These are phyloP conservation scores for Cladorrhinum sp. DNA, from an alignment of 2,329 filamentous ascomycete genomes.

Conservation along the genomic window DNA sequence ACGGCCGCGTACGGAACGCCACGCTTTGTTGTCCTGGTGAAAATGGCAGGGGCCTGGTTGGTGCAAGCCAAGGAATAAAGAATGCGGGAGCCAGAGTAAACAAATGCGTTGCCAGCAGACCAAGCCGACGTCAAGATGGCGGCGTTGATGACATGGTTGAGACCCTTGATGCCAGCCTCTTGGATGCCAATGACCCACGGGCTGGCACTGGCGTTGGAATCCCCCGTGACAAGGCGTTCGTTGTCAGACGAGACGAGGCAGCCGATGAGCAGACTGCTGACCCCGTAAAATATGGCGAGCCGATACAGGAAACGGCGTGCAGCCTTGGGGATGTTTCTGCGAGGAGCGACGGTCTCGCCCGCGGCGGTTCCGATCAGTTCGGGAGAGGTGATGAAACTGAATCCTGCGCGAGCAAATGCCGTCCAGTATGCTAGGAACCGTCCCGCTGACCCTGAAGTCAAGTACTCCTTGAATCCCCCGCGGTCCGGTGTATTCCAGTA, in stretches of 20 bases:
- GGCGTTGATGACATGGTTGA: constrained; percentile 66
- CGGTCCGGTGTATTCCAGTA: constrained; percentile 45
- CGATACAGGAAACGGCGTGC: constrained; percentile 60
- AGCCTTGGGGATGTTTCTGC: constrained; percentile 64
- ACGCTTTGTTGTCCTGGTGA: constrained; percentile 56
- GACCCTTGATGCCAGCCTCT: constrained; percentile 57
- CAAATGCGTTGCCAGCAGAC: constrained; percentile 59
- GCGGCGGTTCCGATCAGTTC: constrained; percentile 61
- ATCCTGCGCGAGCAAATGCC: constrained; percentile 55
- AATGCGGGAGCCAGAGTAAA: constrained; percentile 67
- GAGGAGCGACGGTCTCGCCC: constrained; percentile 62
- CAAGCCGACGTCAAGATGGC: constrained; percentile 65
- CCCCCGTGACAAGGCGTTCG: constrained; percentile 49
- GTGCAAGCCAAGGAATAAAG: constrained; percentile 66
- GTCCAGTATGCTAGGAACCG: constrained; percentile 59
- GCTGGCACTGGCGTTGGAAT: constrained; percentile 57
- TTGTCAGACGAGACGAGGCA: constrained; percentile 65
- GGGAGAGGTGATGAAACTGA: constrained; percentile 60
- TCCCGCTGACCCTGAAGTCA: constrained; percentile 44
- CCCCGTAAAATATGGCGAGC: constrained; percentile 60
- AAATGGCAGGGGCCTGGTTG: constrained; percentile 62
- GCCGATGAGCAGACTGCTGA: constrained; percentile 60
- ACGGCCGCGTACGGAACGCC: constrained; percentile 60
- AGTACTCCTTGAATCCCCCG: constrained; percentile 47
- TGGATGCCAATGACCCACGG: constrained; percentile 68